These are phyloP conservation scores for Russula brevipes DNA, from an alignment of 768 basidiomycete genomes.

Conservation along the genomic window DNA sequence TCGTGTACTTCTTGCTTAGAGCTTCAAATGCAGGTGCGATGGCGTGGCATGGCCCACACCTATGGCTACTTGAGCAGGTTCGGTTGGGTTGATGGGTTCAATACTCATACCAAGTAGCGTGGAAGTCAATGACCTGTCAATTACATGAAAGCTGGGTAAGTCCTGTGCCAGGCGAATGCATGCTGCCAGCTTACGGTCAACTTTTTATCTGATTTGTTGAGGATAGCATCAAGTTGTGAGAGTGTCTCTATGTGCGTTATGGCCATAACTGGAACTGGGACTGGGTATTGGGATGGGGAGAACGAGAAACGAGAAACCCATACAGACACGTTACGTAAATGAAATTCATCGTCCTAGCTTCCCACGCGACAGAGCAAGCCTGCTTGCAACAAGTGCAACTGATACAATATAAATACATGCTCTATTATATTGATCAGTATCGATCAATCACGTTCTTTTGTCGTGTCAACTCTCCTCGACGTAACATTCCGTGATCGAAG, in stretches of 20 bases:
- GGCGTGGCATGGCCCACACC: conserved; percentile 83
- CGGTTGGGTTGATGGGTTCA: background rate
- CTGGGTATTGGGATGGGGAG: background rate
- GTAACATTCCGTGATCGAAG: background rate
- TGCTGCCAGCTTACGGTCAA: conserved; percentile 45
- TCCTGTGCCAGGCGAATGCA: background rate
- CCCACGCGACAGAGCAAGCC: no score
- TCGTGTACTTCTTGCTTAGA: conserved; percentile 59
- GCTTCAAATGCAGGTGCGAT: conserved; percentile 75
- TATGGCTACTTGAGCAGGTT: conserved; percentile 30
- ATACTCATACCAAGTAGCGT: conserved; percentile 64
- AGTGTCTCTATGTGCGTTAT: conserved; percentile 59
- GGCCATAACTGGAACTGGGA: conserved; percentile 38
- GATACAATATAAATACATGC: no score
- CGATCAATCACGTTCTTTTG: background rate
- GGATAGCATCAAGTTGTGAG: conserved; percentile 55
- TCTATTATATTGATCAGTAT: no score
- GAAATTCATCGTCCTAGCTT: no score
- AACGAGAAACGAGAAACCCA: background rate
- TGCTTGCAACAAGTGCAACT: no score
- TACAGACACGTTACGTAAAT: no score
- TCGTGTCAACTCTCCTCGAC: background rate
- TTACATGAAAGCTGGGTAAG: conserved; percentile 6
- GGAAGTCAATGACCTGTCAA: conserved; percentile 76
- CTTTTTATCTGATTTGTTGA: conserved; percentile 57